Evolutionary conservation across 2,329 filamentous ascomycete species (phyloP).

Genomic region (Dissoconium aciculare): DNA sequence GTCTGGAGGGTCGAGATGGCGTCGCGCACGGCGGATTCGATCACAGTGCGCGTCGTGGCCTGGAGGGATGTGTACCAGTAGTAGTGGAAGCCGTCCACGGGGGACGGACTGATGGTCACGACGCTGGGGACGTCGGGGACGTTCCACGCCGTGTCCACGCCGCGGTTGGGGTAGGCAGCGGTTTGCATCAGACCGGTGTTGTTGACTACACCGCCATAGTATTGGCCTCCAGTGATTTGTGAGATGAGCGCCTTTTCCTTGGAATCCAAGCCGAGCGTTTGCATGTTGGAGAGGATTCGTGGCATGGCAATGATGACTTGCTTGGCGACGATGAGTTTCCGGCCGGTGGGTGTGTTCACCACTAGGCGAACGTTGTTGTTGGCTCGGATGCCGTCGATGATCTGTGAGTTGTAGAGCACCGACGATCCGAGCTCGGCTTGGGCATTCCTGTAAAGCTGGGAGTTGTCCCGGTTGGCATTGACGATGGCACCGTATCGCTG

Average conservation of each 20-base stretch:
- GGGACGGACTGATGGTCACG: neutral
- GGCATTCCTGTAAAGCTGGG: slow-evolving; percentile 1
- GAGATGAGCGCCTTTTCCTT: slow-evolving; percentile 21
- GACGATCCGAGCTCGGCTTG: neutral
- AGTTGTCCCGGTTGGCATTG: neutral
- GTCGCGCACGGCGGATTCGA: too few species aligned
- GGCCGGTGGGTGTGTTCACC: slow-evolving; percentile 19
- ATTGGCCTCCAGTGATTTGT: slow-evolving; percentile 22
- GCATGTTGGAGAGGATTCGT: slow-evolving; percentile 19
- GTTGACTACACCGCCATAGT: slow-evolving; percentile 25
- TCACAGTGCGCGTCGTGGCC: too few species aligned
- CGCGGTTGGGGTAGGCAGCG: slow-evolving; percentile 2
- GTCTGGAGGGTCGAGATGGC: too few species aligned
- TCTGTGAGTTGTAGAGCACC: neutral
- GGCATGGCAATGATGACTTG: slow-evolving; percentile 25
- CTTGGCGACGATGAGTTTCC: slow-evolving; percentile 20
- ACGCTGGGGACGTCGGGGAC: neutral
- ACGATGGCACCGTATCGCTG: too few species aligned
- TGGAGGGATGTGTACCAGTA: too few species aligned
- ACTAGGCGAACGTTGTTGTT: slow-evolving; percentile 15
- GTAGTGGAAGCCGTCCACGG: too few species aligned
- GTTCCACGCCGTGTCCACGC: neutral
- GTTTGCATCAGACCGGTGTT: slow-evolving; percentile 23
- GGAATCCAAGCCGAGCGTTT: slow-evolving; percentile 19
- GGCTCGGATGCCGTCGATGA: neutral